Conservation (phyloP, 176 grass and related monocot species). For the Carex parvula region DNA sequence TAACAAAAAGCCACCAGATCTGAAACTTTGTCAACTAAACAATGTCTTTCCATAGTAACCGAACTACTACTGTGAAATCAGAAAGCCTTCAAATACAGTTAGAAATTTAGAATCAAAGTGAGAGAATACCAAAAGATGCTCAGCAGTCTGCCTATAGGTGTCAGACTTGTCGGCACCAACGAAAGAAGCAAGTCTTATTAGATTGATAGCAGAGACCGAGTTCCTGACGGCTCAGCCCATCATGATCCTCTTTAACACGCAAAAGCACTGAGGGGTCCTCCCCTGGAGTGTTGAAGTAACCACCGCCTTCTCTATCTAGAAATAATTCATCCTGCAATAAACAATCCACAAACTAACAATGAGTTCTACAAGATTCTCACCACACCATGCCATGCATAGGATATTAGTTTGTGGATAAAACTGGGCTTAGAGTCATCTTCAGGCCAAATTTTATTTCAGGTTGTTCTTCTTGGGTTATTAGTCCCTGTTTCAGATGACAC, state of each 20-base stretch:
- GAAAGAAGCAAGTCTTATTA: conserved; percentile 79
- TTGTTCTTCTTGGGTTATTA: background rate
- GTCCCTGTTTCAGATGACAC: background rate
- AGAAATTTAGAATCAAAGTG: background rate
- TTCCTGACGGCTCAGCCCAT: conserved; percentile 97
- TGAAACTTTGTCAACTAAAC: background rate
- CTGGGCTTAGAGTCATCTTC: background rate
- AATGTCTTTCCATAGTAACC: background rate
- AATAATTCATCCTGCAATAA: conserved; percentile 72
- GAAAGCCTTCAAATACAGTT: background rate
- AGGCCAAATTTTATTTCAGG: background rate
- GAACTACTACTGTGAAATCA: background rate
- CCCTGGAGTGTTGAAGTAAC: conserved; percentile 89
- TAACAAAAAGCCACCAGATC: background rate
- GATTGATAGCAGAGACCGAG: conserved; percentile 76
- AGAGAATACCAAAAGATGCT: conserved; percentile 83
- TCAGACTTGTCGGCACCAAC: conserved; percentile 51
- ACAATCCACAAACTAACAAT: conserved; percentile 8
- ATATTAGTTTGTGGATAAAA: background rate
- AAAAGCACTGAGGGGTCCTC: conserved; percentile 90
- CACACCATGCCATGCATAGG: background rate
- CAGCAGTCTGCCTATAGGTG: conserved; percentile 47
- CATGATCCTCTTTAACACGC: conserved; percentile 89
- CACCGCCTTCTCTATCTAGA: conserved; percentile 81
- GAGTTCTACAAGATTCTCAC: background rate